A percentile compares a stretch with the other conserved stretches of the same genome.
Conservation (phyloP, 2,329 filamentous ascomycete genomes). For the Cercospora berteroae region DNA sequence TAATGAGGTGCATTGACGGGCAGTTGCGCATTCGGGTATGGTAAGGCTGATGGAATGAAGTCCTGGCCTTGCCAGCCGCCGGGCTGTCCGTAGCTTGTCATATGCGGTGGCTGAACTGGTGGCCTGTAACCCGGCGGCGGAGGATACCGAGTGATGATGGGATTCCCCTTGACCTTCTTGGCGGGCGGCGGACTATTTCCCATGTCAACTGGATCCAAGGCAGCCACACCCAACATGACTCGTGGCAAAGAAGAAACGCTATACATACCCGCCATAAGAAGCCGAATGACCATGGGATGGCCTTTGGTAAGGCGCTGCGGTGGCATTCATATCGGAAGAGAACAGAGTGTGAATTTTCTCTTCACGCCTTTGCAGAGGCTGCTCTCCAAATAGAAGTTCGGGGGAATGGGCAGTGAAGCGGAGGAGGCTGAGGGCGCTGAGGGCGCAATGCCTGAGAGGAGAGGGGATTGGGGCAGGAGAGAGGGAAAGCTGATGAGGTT, state of each 20-base stretch:
- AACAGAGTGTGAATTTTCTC: background rate
- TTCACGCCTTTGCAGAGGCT: background rate
- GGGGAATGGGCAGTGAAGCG: background rate
- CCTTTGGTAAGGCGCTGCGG: conserved; percentile 5
- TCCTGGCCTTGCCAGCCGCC: conserved; percentile 25
- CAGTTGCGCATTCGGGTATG: background rate
- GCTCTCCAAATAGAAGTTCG: conserved; percentile 11
- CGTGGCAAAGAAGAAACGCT: background rate
- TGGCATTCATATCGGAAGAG: conserved; percentile 11
- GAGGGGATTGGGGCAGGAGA: conserved; percentile 7
- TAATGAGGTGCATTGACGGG: background rate
- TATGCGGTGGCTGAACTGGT: conserved; percentile 23
- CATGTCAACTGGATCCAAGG: background rate
- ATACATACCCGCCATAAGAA: conserved; percentile 9
- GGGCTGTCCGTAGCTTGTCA: conserved; percentile 18
- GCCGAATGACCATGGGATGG: conserved; percentile 12
- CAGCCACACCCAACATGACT: background rate
- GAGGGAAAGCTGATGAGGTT: conserved; percentile 10
- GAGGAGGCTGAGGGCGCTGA: background rate
- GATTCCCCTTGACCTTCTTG: conserved; percentile 48
- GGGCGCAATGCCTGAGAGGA: conserved; percentile 12
- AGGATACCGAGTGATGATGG: conserved; percentile 51
- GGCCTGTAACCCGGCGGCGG: conserved; percentile 49
- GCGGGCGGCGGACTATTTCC: conserved; percentile 32
- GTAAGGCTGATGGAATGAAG: conserved; percentile 12